Evolutionary conservation across 1,284 basidiomycete genomes (phyloP).

Genomic region (Microbotryum scabiosae): DNA sequence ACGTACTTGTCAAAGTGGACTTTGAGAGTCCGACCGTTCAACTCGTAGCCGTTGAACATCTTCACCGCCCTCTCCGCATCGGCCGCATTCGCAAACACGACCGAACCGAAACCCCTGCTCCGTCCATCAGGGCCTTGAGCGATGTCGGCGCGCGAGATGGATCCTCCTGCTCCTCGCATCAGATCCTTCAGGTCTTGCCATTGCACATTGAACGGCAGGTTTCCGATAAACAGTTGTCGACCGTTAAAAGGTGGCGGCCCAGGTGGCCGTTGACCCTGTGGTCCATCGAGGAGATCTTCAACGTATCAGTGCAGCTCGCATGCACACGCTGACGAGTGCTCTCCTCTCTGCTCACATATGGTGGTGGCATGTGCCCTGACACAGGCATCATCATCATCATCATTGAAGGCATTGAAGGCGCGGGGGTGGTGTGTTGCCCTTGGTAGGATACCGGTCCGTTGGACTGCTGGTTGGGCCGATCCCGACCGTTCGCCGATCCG

Average conservation of each 20-base stretch:
- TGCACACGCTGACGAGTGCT: not conserved
- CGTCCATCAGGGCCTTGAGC: slow-evolving; percentile 75
- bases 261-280: not conserved
- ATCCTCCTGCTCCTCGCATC: slow-evolving; percentile 78
- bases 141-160: slow-evolving; percentile 87
- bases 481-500: no score
- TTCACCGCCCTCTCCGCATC: slow-evolving; percentile 76
- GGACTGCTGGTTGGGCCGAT: no score
- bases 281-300: not conserved
- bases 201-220: slow-evolving; percentile 81
- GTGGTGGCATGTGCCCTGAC: not conserved
- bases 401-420: no score
- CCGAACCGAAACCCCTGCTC: slow-evolving; percentile 79
- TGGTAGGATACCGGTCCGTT: no score
- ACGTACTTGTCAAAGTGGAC: slow-evolving; percentile 74
- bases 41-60: slow-evolving; percentile 48
- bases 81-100: slow-evolving; percentile 68
- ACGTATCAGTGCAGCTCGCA: not conserved
- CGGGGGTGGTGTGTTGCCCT: no score
- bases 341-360: not conserved
- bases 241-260: slow-evolving; percentile 17
- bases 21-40: slow-evolving; percentile 71
- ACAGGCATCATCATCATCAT: not conserved
- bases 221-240: slow-evolving; percentile 64
- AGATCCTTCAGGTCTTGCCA: slow-evolving; percentile 99